Evolutionary conservation across 768 basidiomycete genomes (phyloP).

Genomic region (Lactifluus subvellereus): DNA sequence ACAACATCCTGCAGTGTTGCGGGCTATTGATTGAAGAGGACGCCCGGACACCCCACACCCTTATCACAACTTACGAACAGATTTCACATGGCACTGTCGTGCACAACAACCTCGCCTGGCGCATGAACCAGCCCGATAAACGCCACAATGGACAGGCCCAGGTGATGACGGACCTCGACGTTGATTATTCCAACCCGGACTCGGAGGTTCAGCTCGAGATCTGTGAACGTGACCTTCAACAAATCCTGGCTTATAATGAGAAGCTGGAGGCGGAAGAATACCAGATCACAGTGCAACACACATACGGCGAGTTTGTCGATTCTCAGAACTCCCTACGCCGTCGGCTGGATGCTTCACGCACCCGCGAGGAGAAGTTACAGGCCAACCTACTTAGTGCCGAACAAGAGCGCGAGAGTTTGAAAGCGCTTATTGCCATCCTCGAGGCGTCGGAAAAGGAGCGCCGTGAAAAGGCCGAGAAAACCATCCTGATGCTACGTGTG

Average conservation of each 20-base stretch:
- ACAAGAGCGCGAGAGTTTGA: background rate
- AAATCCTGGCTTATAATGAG: background rate
- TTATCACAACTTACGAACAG: conserved; percentile 8
- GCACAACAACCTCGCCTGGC: background rate
- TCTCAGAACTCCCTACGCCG: background rate
- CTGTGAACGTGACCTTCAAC: background rate
- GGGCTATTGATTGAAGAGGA: background rate
- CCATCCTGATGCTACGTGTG: background rate
- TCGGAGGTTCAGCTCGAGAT: background rate
- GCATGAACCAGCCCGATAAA: background rate
- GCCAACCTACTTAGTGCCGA: background rate
- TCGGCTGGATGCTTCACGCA: background rate
- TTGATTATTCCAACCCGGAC: background rate
- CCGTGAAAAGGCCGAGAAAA: background rate
- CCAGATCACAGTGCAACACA: background rate
- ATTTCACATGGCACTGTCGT: background rate
- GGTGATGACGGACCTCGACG: background rate
- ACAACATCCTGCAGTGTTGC: background rate
- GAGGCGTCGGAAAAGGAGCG: conserved; percentile 1
- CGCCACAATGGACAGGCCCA: background rate
- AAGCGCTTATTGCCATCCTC: background rate
- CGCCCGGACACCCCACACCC: background rate
- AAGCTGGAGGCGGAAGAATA: background rate
- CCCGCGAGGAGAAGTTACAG: background rate
- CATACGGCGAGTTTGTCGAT: background rate